These are phyloP conservation scores for Aspergillus olivimuriae DNA, from an alignment of 495 filamentous ascomycete genomes.

Conservation along the genomic window DNA sequence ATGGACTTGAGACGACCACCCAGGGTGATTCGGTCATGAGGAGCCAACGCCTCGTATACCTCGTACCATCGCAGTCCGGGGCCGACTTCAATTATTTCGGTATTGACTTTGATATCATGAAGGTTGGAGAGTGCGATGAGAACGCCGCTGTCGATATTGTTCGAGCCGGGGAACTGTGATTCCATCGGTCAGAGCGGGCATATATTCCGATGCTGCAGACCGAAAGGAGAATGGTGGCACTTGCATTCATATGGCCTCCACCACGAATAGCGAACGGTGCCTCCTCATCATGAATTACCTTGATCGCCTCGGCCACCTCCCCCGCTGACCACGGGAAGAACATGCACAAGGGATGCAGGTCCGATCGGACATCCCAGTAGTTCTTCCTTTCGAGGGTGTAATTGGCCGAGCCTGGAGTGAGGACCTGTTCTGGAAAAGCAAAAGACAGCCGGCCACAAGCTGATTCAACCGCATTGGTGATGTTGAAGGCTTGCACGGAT, in stretches of 20 bases:
- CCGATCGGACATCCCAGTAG: slow-evolving; percentile 22
- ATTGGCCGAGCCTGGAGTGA: slow-evolving; percentile 9
- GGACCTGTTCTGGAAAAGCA: neutral
- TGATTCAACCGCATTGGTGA: slow-evolving; percentile 12
- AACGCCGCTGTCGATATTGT: slow-evolving; percentile 26
- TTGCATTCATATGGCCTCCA: slow-evolving; percentile 30
- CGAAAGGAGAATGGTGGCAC: no score
- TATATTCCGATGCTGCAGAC: no score
- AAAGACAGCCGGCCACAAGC: slow-evolving; percentile 18
- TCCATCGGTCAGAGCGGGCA: no score
- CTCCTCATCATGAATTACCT: slow-evolving; percentile 12
- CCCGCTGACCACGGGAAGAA: slow-evolving; percentile 20
- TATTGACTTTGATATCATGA: slow-evolving; percentile 11
- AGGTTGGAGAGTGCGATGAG: slow-evolving; percentile 16
- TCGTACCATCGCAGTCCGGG: slow-evolving; percentile 36
- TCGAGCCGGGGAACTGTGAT: slow-evolving; percentile 25
- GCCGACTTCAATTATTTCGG: slow-evolving; percentile 22
- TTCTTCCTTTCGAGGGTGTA: slow-evolving; percentile 14
- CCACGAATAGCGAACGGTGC: slow-evolving; percentile 33
- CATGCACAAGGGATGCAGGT: slow-evolving; percentile 28
- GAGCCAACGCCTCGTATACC: slow-evolving; percentile 31
- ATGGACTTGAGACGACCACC: slow-evolving; percentile 42
- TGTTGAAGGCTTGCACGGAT: no score
- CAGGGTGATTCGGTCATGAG: slow-evolving; percentile 31
- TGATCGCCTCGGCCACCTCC: slow-evolving; percentile 20